phyloP scores from a whole-genome alignment of 129 eudicot genomes.

The Helianthus annuus region HanXRQr2.0-SUNRISE NC_035436.2:20269955-20270454 shows the following conservation, averaged over 20 bases:
- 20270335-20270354: constrained; percentile 29
- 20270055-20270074: not conserved
- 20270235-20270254: constrained; percentile 56
- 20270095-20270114: constrained; percentile 56
- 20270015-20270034: not conserved
- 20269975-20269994: not conserved
- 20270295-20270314: constrained; percentile 66
- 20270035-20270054: not conserved
- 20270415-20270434: constrained; percentile 46
- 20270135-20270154: constrained; percentile 29
- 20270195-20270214: constrained; percentile 60
- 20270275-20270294: constrained; percentile 71
- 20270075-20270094: constrained; percentile 59
- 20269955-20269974: not conserved
- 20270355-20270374: constrained; percentile 37
- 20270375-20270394: constrained; percentile 39
- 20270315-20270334: constrained; percentile 11
- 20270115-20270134: constrained; percentile 46
- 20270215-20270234: constrained; percentile 74
- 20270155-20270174: constrained; percentile 51
- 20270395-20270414: constrained; percentile 41
- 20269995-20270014: not conserved
- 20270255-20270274: constrained; percentile 64
- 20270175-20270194: constrained; percentile 71
- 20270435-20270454: constrained; percentile 52